Evolutionary conservation across 768 basidiomycete species (phyloP), one percentile per base, ranked within the genome.

Genomic region (Mycena latifolia): DNA sequence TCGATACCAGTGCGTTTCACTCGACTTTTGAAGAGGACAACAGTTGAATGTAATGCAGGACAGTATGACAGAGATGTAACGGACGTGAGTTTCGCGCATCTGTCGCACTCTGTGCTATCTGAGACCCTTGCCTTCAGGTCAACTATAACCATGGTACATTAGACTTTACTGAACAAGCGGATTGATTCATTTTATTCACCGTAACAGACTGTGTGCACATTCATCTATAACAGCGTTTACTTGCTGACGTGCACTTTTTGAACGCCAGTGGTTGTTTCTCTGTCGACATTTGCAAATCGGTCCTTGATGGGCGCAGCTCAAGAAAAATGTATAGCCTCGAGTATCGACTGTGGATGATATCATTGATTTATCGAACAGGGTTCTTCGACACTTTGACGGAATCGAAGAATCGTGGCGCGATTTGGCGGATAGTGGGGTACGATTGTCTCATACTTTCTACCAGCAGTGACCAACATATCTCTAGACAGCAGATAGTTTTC

Each of bases 1-100:
- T 89, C 18, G 88, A 89, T 72, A 89, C 88, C 24, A 83, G 88
- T 86, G 61, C 65, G 79, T 72, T 18, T 10, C 15, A 39, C 35
- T 20, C 43, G 11, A 7, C 22, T 22, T 24, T 35, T 31, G 35
- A 12, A 22, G n/a, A 20, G 25, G 11, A 35, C 10, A 35, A n/a
- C 18, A 24, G n/a, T 31, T 33, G 46, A 59, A n/a, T 27, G 12
- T 73, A 41, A 22, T 55, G 7, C 45, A 81, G 84, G 85, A 3
- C 80, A 87, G 65, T 88, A 89, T 71, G 84, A 88, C 64, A 78
- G 87, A 55, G 85, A 86, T 69, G 72, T 88, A n/a, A 88, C 86
- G 18, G 86, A 88, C 73, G 82, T 87, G 63, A 75, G 81, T 67
- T 52, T 52, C 18, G 22, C 18, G 8, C 37, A 25, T 25, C 28